Evolutionary conservation across 371 early-diverging fungal genomes (phyloP).

Genomic region (Mortierella sp.): DNA sequence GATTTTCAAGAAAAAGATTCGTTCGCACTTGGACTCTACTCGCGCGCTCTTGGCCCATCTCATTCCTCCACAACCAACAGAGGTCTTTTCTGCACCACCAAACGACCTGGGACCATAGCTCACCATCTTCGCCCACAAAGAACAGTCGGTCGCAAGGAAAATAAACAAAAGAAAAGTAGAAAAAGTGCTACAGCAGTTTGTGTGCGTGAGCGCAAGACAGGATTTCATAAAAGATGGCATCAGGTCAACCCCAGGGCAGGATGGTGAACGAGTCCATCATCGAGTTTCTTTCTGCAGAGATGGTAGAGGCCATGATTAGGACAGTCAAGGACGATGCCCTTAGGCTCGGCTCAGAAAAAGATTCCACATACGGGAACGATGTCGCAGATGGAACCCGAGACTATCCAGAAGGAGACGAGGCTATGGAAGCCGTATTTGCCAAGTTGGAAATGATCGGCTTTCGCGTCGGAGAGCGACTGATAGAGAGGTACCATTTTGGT

Average conservation of each 20-base stretch:
- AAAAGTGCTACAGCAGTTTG: slow-evolving; percentile 28
- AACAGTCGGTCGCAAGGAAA: no score
- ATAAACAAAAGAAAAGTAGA: not conserved
- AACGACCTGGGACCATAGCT: no score
- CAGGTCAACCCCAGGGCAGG: slow-evolving; percentile 24
- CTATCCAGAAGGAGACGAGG: slow-evolving; percentile 68
- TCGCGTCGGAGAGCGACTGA: slow-evolving; percentile 87
- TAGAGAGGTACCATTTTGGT: no score
- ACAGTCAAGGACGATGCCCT: slow-evolving; percentile 55
- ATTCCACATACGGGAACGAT: slow-evolving; percentile 28
- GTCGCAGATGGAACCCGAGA: slow-evolving; percentile 45
- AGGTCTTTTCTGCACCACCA: no score
- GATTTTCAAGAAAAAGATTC: no score
- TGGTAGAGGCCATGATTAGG: slow-evolving; percentile 76
- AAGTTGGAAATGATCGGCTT: slow-evolving; percentile 92
- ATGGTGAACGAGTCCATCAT: slow-evolving; percentile 72
- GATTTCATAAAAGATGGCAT: slow-evolving; percentile 23
- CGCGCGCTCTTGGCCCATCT: no score
- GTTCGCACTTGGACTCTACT: no score
- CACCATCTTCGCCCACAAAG: no score
- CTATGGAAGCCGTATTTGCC: slow-evolving; percentile 82
- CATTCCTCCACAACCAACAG: no score
- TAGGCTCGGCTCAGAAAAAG: slow-evolving; percentile 22
- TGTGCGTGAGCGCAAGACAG: slow-evolving; percentile 54
- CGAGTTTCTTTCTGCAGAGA: slow-evolving; percentile 83